Evolutionary conservation across 495 filamentous ascomycete genomes (phyloP).

Genomic region (Trichocladium antarcticum): DNA sequence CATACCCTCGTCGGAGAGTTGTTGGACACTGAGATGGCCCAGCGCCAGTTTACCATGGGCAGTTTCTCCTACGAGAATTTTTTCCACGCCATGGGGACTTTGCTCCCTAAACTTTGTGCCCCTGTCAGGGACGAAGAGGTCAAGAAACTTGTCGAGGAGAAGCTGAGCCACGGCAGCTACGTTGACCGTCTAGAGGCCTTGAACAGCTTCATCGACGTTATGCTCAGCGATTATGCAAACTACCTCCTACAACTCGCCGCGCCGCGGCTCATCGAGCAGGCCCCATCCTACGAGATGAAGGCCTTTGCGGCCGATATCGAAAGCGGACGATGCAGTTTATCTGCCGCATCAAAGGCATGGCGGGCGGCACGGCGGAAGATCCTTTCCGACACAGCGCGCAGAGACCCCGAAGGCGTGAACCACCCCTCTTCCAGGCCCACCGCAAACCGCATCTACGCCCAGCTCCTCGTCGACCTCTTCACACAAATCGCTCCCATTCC

Average conservation of each 20-base stretch:
- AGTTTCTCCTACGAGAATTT: slow-evolving; percentile 89
- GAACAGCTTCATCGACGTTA: slow-evolving; percentile 75
- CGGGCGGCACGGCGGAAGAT: slow-evolving; percentile 55
- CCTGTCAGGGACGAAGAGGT: slow-evolving; percentile 81
- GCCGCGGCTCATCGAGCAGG: slow-evolving; percentile 70
- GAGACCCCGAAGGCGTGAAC: slow-evolving; percentile 59
- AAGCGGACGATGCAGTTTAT: slow-evolving; percentile 45
- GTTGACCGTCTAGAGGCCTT: slow-evolving; percentile 76
- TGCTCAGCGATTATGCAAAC: slow-evolving; percentile 93
- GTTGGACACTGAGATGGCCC: slow-evolving; percentile 67
- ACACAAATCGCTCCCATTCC: slow-evolving; percentile 42
- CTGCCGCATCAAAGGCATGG: slow-evolving; percentile 63
- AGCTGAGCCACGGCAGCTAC: slow-evolving; percentile 56
- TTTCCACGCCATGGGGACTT: slow-evolving; percentile 76
- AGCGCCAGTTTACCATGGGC: slow-evolving; percentile 64
- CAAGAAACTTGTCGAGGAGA: slow-evolving; percentile 62
- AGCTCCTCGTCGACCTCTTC: slow-evolving; percentile 52
- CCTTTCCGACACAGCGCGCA: slow-evolving; percentile 56
- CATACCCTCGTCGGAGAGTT: slow-evolving; percentile 75
- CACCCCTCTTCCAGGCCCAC: slow-evolving; percentile 44
- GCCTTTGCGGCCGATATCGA: slow-evolving; percentile 62
- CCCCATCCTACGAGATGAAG: slow-evolving; percentile 66
- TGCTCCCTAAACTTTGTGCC: slow-evolving; percentile 90
- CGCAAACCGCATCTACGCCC: slow-evolving; percentile 66
- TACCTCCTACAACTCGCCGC: slow-evolving; percentile 76